Conservation (phyloP, 768 basidiomycete genomes). For the Tricholoma matsutake region DNA sequence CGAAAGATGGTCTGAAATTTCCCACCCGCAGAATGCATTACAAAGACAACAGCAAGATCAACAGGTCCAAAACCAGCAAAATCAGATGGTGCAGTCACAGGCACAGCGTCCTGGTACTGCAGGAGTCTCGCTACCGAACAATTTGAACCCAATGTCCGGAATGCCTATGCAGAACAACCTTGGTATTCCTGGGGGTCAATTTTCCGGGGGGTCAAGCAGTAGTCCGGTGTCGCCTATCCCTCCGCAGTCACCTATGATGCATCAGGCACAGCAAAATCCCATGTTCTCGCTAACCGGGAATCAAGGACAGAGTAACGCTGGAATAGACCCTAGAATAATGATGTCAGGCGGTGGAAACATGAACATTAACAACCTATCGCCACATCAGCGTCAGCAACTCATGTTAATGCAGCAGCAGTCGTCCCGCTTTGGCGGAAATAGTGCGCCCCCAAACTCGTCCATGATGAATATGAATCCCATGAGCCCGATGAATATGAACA, state of each 20-base stretch:
- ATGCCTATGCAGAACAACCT: constrained; percentile 17
- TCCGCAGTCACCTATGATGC: constrained; percentile 15
- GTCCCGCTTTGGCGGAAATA: constrained; percentile 2
- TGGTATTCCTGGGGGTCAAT: constrained; percentile 11
- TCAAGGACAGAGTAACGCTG: constrained; percentile 18
- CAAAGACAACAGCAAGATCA: constrained; percentile 24
- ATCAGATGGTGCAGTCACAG: constrained; percentile 16
- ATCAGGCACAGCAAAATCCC: constrained; percentile 4
- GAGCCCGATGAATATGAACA: constrained; percentile 11
- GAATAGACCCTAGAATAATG: constrained; percentile 31
- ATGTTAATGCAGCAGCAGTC: constrained; percentile 32
- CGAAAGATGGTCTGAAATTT: background rate
- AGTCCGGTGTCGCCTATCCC: constrained; percentile 22
- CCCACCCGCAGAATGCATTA: constrained; percentile 1
- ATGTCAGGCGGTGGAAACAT: constrained; percentile 20
- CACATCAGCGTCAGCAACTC: constrained; percentile 45
- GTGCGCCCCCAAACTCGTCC: background rate
- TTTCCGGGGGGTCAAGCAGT: constrained; percentile 3
- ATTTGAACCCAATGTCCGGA: constrained; percentile 9
- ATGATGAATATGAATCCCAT: constrained; percentile 19
- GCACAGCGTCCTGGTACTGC: constrained; percentile 10
- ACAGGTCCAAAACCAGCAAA: constrained; percentile 23
- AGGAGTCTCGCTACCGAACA: constrained; percentile 4
- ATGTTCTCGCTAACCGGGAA: constrained; percentile 23
- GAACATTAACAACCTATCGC: constrained; percentile 26